Evolutionary conservation across 768 basidiomycete species (phyloP).

Genomic region (Fibroporia radiculosa): DNA sequence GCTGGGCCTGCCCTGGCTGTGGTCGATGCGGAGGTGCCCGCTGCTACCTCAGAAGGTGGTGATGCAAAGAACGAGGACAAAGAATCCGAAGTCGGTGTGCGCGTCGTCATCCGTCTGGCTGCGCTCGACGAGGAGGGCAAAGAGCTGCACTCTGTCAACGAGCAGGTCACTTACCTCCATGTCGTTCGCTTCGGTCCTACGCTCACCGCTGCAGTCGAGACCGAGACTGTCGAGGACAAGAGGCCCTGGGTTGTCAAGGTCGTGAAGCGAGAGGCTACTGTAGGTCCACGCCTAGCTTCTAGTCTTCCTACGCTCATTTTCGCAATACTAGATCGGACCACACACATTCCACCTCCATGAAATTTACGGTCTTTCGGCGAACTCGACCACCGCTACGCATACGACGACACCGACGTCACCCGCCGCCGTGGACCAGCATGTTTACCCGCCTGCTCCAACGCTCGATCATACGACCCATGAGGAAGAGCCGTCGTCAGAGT

Average conservation of each 20-base stretch:
- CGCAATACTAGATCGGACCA: constrained; percentile 60
- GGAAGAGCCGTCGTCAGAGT: constrained; percentile 77
- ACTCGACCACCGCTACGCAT: constrained; percentile 27
- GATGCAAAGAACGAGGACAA: constrained; percentile 33
- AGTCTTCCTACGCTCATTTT: neutral
- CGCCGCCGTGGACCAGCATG: constrained; percentile 26
- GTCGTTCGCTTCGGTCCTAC: constrained; percentile 61
- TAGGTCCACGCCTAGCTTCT: constrained; percentile 23
- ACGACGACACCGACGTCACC: constrained; percentile 32
- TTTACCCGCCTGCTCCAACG: constrained; percentile 36
- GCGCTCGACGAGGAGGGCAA: constrained; percentile 74
- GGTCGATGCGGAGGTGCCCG: constrained; percentile 50
- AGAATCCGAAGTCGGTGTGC: constrained; percentile 51
- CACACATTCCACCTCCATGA: constrained; percentile 95
- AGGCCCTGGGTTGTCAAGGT: constrained; percentile 90
- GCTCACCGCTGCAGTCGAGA: constrained; percentile 19
- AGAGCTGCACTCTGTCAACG: constrained; percentile 63
- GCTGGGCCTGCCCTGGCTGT: constrained; percentile 75
- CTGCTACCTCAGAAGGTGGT: constrained; percentile 21
- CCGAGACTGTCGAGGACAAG: constrained; percentile 32
- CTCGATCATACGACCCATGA: constrained; percentile 31
- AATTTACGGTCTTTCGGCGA: constrained; percentile 75
- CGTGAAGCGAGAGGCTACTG: constrained; percentile 84
- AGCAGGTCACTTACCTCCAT: constrained; percentile 85
- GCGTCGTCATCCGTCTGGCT: constrained; percentile 70